Percentiles rank a stretch among this genome's conserved stretches.
Evolutionary conservation across 164 flowering plant species (phyloP).

Genomic region (Stephania japonica): DNA sequence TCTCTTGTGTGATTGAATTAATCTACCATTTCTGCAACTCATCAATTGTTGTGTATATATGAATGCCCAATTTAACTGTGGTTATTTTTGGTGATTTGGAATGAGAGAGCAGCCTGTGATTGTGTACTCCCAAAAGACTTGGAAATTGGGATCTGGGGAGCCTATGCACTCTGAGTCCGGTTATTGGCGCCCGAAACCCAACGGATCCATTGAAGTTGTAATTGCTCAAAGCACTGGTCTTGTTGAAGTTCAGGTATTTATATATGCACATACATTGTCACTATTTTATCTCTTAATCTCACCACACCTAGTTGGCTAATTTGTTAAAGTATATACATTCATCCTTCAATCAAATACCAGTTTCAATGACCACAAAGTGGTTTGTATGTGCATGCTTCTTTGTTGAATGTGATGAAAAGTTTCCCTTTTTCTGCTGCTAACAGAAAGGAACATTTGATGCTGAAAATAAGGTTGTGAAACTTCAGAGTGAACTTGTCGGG

Average conservation of each 20-base stretch:
- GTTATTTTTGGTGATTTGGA: no score
- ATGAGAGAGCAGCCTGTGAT: slow-evolving; percentile 45
- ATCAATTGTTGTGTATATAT: no score
- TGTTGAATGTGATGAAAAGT: background rate
- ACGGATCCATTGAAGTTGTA: slow-evolving; percentile 66
- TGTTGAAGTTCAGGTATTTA: slow-evolving; percentile 65
- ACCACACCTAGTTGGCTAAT: no score
- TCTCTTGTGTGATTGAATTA: no score
- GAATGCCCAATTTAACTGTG: no score
- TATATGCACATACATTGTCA: no score
- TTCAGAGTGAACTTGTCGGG: slow-evolving; percentile 61
- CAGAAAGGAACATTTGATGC: slow-evolving; percentile 62
- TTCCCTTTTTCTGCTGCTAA: background rate
- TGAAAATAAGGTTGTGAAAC: slow-evolving; percentile 40
- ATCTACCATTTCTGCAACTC: no score
- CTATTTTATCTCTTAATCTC: no score
- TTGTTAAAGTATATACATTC: background rate
- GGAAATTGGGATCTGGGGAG: slow-evolving; percentile 61
- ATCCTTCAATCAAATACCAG: no score
- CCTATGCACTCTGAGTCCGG: slow-evolving; percentile 83
- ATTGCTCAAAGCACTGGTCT: slow-evolving; percentile 81
- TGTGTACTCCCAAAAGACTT: slow-evolving; percentile 57
- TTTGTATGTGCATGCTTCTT: no score
- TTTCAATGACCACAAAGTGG: no score
- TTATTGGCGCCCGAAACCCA: slow-evolving; percentile 66